Evolutionary conservation across 148 eudicot genomes (phyloP).

Genomic region (Cornus kousa): DNA sequence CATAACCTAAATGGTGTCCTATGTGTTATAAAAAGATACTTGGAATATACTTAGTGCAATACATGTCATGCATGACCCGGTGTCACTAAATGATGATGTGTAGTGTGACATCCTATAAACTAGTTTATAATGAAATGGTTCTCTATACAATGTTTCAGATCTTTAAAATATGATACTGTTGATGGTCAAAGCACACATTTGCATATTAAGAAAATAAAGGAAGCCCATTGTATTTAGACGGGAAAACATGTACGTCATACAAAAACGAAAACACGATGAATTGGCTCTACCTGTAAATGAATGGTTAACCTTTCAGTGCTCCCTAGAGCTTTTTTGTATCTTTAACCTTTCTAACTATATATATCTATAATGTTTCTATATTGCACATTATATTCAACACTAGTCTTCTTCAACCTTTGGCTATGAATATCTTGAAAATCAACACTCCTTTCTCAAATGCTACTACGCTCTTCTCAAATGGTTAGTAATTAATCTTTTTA

Average conservation of each 20-base stretch:
- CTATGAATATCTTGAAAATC: conserved; percentile 24
- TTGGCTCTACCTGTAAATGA: not conserved
- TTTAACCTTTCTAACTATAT: not conserved
- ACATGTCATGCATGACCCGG: no score
- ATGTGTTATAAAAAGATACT: no score
- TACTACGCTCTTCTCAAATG: conserved; percentile 6
- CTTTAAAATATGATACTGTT: no score
- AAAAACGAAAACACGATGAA: not conserved
- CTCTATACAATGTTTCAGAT: no score
- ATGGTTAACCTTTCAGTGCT: not conserved
- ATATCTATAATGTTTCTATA: no score
- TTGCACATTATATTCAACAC: not conserved
- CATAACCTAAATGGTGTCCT: no score
- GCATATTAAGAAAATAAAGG: not conserved
- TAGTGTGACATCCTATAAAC: no score
- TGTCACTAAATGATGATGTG: no score
- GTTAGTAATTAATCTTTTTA: not conserved
- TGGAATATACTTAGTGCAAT: no score
- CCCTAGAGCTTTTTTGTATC: not conserved
- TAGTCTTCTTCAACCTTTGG: not conserved
- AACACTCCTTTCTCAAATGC: conserved; percentile 23
- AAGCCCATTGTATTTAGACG: not conserved
- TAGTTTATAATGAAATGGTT: no score
- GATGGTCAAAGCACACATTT: not conserved
- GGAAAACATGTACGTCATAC: not conserved